Evolutionary conservation across 1,284 basidiomycete species (phyloP), one percentile per base, ranked within the genome.

Genomic region (Ustilago cynodontis): DNA sequence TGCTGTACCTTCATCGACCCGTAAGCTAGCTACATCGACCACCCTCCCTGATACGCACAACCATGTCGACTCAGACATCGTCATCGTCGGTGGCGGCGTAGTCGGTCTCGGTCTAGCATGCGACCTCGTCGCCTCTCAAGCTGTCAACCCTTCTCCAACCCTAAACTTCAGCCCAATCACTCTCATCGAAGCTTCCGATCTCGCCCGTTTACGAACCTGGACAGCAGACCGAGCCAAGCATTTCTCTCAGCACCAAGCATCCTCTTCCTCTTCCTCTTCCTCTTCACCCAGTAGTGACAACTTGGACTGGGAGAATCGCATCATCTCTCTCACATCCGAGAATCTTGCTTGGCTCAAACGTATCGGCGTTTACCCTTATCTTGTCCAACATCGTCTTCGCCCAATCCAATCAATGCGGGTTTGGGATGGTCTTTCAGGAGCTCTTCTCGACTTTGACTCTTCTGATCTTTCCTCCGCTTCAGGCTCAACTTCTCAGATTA

Each of bases 41-140:
- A 18, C 60, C 11, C 18, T 41, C 0, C 14, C 66, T 0, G 13
- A 6, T 14, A 16, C 39, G 16, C 16, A 55, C 7, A 52, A 57
- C 18, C 43, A 37, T 4, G 20, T 60, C 29, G 68, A 79, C 47
- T 69, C 77, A 0, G 84, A 85, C 49, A 70, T 83, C 18, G 81
- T 80, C 51, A 79, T 85, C n/a, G 73, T 85, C 5, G 84, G 84
- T 8, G 84, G 72, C n/a, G 84, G 84, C 31, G 81, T 83, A 3
- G 82, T 81, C 0, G 84, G 84, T 22, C 73, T 85, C 13, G 78
- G 82, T n/a, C 66, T 85, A 24, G 75, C 75, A 5, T 77, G 75
- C 45, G 66, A 72, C 35, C 71, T 80, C 14, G 67, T 74, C 26
- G 63, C 65, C 16, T 71, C 70, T 2, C 56, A 60, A 18, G 33